Base-by-base conservation (phyloP, 352 stramenopile species). In the Discostella stelligera region DNA sequence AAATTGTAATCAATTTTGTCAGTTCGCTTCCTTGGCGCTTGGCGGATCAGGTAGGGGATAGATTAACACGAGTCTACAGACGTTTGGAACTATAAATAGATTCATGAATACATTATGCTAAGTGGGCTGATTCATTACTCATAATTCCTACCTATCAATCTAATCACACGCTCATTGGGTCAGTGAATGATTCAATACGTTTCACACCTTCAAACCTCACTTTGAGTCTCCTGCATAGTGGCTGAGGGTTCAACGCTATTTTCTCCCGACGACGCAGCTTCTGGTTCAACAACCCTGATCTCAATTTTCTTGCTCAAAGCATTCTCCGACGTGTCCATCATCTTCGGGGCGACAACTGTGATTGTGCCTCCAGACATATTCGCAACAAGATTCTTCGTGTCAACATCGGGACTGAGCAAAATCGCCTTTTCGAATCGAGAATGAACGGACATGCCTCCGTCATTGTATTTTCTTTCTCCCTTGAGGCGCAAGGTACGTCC, bases 381-480 rank as follows among this genome's bases (percentile, higher is more conserved):
- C 6, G 75, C 75, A 41, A 49, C 46, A 14, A 83, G 54, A 44
- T 83, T 58, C 18, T 30, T 61, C 55, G 56, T 70, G 48, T 83
- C 75, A 44, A 79, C 59, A 54, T 71, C 65, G 32, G 62, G 75
- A 48, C 56, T 53, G 7, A 83, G 56, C 27, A 79, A 61, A 27
- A 79, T 67, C 9, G 75, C 54, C 60, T 83, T 83, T 52, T 83
- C 70, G 44, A 83, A 83, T 25, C 63, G 60, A 44, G 56, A 69
- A 71, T 71, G 64, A 25, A 79, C 48, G n/a, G 54, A 71, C 65
- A 74, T 76, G 14, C 64, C 71, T 41, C 58, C 70, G 23, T 83
- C 70, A 58, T 83, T 48, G 13, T 73, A 23, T 0, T 53, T 49
- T 7, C 44, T 59, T 0, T 79, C 65, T 48, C 69, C 75, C 56